Evolutionary conservation across 73 alveolate species (phyloP).

Genomic region (Durusdinium trenchii): DNA sequence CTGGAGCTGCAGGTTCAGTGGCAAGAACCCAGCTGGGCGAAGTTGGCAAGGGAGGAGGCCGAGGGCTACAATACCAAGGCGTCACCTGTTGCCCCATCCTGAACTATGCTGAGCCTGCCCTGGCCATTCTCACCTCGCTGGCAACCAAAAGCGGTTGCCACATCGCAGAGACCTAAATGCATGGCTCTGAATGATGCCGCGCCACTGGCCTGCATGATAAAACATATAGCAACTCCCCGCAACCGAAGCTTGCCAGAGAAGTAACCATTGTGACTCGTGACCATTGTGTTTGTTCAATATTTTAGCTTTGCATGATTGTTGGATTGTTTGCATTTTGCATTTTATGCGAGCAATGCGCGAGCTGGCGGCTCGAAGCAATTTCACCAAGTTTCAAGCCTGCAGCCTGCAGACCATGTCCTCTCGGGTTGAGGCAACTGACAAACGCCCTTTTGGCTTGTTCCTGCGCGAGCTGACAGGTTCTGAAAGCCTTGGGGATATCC

Average conservation of each 20-base stretch:
- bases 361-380: too few relatives aligned
- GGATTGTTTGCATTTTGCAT: too few relatives aligned
- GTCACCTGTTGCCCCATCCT: not conserved
- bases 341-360: too few relatives aligned
- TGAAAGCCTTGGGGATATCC: constrained; percentile 5
- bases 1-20: constrained; percentile 45
- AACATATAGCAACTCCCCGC: too few relatives aligned
- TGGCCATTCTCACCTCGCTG: not conserved
- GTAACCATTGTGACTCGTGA: too few relatives aligned
- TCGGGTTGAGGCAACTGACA: constrained; percentile 16
- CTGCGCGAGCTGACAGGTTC: not conserved
- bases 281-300: too few relatives aligned
- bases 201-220: too few relatives aligned
- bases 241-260: too few relatives aligned
- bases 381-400: not conserved
- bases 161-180: not conserved
- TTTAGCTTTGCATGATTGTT: too few relatives aligned
- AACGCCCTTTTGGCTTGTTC: not conserved
- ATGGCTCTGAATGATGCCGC: too few relatives aligned
- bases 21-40: constrained; percentile 94
- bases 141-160: not conserved
- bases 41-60: constrained; percentile 74
- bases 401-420: constrained; percentile 1
- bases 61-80: constrained; percentile 37
- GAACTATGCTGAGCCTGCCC: not conserved